phyloP scores from a whole-genome alignment of 495 filamentous ascomycete genomes.

The Cercophora samala region DNA sequence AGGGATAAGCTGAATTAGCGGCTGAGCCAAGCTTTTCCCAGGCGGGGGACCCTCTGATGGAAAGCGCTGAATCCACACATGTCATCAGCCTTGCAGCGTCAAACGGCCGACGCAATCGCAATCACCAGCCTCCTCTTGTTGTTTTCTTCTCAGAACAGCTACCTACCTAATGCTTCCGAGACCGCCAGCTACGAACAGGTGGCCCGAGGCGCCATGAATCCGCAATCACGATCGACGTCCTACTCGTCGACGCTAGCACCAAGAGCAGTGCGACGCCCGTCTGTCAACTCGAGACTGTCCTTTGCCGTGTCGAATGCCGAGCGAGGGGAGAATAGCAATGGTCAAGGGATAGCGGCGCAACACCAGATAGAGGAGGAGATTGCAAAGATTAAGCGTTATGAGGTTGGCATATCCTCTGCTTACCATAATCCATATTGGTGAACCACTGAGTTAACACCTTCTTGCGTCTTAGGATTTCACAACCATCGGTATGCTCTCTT shows the following conservation, averaged over 20 bases:
- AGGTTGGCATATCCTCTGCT: slow-evolving; percentile 46
- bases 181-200: slow-evolving; percentile 24
- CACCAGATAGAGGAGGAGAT: slow-evolving; percentile 88
- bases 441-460: background rate
- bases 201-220: slow-evolving; percentile 34
- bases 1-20: slow-evolving; percentile 5
- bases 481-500: slow-evolving; percentile 66
- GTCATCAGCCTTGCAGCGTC: slow-evolving; percentile 17
- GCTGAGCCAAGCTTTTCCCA: slow-evolving; percentile 2
- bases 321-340: slow-evolving; percentile 50
- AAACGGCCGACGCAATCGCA: background rate
- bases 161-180: slow-evolving; percentile 21
- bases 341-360: slow-evolving; percentile 42
- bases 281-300: slow-evolving; percentile 68
- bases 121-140: slow-evolving; percentile 6
- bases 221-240: slow-evolving; percentile 49
- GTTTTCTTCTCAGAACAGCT: background rate
- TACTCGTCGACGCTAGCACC: slow-evolving; percentile 47
- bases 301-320: slow-evolving; percentile 62
- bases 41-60: background rate
- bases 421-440: background rate
- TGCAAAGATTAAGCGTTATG: slow-evolving; percentile 95
- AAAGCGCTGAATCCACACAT: background rate
- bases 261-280: slow-evolving; percentile 51
- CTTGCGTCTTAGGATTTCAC: slow-evolving; percentile 62